Conservation (phyloP, 2,329 filamentous ascomycete genomes). For the Trichoderma citrinoviride region DNA sequence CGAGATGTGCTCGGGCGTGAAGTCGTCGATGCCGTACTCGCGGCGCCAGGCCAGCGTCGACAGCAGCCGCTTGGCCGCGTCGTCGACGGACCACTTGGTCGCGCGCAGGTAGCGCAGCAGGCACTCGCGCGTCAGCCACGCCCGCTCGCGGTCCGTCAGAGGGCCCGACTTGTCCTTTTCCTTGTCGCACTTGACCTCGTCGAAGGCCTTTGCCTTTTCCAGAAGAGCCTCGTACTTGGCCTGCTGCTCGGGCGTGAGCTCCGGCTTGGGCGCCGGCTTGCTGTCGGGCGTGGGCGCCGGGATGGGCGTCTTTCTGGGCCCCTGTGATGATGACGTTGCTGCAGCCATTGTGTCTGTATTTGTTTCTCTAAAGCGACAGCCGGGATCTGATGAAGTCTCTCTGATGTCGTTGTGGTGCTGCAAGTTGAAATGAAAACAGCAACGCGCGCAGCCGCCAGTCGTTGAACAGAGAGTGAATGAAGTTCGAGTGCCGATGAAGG, state of each 20-base stretch:
- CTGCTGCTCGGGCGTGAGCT: constrained; percentile 73
- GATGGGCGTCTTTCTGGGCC: constrained; percentile 18
- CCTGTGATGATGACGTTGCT: background rate
- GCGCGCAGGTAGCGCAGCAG: constrained; percentile 89
- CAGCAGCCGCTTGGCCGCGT: constrained; percentile 75
- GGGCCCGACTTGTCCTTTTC: constrained; percentile 60
- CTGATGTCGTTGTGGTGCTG: background rate
- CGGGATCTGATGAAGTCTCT: background rate
- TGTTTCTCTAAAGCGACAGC: background rate
- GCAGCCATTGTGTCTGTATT: background rate
- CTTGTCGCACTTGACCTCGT: constrained; percentile 57
- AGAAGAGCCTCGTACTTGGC: constrained; percentile 79
- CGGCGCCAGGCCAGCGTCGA: constrained; percentile 83
- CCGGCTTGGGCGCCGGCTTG: constrained; percentile 54
- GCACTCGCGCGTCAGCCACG: constrained; percentile 91
- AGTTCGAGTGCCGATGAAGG: background rate
- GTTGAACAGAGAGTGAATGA: background rate
- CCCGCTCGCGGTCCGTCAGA: constrained; percentile 73
- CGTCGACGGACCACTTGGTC: constrained; percentile 79
- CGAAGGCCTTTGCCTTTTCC: constrained; percentile 67
- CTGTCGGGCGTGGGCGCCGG: constrained; percentile 52
- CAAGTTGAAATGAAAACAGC: background rate
- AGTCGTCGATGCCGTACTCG: constrained; percentile 78
- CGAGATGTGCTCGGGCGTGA: constrained; percentile 83
- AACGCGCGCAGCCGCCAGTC: background rate